These are phyloP conservation scores for Jatropha podagrica DNA, from an alignment of 441 rosid genomes.

Conservation along the genomic window DNA sequence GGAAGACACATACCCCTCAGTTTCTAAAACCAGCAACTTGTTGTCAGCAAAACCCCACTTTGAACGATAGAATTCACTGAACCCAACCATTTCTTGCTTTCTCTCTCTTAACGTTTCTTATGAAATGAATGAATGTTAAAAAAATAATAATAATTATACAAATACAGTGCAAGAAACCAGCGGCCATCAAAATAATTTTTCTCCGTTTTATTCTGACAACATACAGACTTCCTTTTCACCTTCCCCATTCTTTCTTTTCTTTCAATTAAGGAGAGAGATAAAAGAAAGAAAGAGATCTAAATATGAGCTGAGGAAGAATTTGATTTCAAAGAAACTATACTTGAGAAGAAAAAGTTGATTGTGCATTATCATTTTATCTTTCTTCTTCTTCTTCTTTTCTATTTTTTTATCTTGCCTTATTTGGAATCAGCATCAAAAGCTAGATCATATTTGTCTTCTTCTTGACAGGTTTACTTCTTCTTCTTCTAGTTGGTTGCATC, in stretches of 20 bases:
- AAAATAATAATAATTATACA: neutral
- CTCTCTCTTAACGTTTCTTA: slow-evolving; percentile 13
- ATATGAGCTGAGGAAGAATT: neutral
- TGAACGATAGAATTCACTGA: slow-evolving; percentile 50
- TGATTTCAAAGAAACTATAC: neutral
- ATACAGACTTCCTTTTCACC: neutral
- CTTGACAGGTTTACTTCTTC: slow-evolving; percentile 21
- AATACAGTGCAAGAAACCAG: slow-evolving; percentile 29
- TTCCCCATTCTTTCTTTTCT: neutral
- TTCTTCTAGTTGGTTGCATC: neutral
- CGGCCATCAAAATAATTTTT: slow-evolving; percentile 15
- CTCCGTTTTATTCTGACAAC: neutral
- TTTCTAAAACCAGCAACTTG: slow-evolving; percentile 58
- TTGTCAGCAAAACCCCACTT: slow-evolving; percentile 41
- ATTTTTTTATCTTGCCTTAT: slow-evolving; percentile 6
- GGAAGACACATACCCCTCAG: slow-evolving; percentile 35
- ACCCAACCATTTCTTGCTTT: slow-evolving; percentile 40
- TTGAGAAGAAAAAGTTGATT: slow-evolving; percentile 22
- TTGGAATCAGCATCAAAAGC: slow-evolving; percentile 8
- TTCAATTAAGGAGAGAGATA: neutral
- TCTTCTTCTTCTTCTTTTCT: neutral
- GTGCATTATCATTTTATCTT: neutral
- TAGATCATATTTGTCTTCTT: neutral
- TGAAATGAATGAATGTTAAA: neutral
- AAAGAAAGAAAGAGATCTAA: neutral